A percentile compares a stretch with the other conserved stretches of the same genome.
Conservation (phyloP, 2,329 filamentous ascomycete species). For the Trichoderma endophyticum region DNA sequence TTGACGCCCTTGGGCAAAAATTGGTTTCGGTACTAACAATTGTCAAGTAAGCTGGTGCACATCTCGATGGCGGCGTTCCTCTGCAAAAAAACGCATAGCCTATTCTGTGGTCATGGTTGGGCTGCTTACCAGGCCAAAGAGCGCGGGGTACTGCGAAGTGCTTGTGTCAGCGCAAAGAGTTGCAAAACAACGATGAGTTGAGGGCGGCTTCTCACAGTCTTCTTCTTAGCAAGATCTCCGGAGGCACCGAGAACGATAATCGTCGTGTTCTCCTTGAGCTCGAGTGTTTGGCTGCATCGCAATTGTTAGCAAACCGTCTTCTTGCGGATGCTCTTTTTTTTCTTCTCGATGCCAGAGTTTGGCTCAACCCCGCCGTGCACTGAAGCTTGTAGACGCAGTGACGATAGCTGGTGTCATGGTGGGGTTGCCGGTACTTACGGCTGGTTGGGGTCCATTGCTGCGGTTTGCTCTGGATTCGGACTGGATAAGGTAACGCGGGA, state of each 20-base stretch:
- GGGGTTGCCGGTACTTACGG: conserved; percentile 18
- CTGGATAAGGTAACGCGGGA: neutral
- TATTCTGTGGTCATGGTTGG: neutral
- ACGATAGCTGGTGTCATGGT: conserved; percentile 20
- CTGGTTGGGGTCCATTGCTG: conserved; percentile 19
- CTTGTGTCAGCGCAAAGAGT: conserved; percentile 14
- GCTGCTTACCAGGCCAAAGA: conserved; percentile 85
- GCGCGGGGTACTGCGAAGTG: conserved; percentile 74
- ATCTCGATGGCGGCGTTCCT: neutral
- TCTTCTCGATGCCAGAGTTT: neutral
- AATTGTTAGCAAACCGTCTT: conserved; percentile 16
- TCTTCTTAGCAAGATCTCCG: conserved; percentile 98
- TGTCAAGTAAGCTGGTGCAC: conserved; percentile 20
- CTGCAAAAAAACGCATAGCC: neutral
- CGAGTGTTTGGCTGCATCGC: conserved; percentile 62
- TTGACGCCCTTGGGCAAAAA: conserved; percentile 95
- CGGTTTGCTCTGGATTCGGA: conserved; percentile 13
- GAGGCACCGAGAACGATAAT: conserved; percentile 96
- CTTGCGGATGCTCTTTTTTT: neutral
- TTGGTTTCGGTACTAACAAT: conserved; percentile 90
- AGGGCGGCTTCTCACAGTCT: conserved; percentile 66
- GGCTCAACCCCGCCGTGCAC: conserved; percentile 15
- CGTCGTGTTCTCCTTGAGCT: conserved; percentile 97
- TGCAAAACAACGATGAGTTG: conserved; percentile 12
- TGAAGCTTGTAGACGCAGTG: conserved; percentile 14